A percentile compares a stretch with the other conserved stretches of the same genome.
Evolutionary conservation across 306 rosid genomes (phyloP).

Genomic region (Casuarina glauca): DNA sequence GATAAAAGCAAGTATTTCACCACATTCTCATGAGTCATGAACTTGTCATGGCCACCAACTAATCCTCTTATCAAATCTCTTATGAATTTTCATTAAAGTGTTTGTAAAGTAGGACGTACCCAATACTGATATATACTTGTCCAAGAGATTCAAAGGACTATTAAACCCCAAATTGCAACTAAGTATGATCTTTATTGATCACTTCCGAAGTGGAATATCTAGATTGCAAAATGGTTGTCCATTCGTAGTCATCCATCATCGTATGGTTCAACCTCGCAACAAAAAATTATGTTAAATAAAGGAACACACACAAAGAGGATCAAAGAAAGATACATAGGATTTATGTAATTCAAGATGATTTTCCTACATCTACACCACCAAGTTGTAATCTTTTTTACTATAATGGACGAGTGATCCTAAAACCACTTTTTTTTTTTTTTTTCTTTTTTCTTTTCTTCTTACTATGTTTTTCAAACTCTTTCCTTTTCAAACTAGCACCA

Average conservation of each 20-base stretch:
- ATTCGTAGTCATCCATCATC: conserved; percentile 6
- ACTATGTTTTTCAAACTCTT: no score
- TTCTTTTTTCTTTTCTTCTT: no score
- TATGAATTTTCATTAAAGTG: neutral
- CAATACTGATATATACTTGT: neutral
- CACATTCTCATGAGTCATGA: no score
- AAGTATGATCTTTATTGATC: conserved; percentile 5
- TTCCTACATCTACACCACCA: no score
- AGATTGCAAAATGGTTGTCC: conserved; percentile 15
- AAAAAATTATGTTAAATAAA: neutral
- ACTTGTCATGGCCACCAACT: neutral
- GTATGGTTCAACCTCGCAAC: conserved; percentile 27
- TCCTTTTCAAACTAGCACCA: no score
- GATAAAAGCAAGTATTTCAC: no score
- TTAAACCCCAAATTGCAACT: neutral
- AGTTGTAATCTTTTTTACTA: no score
- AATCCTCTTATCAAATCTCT: neutral
- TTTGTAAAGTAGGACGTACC: neutral
- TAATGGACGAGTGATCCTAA: no score
- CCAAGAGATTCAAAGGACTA: conserved; percentile 14
- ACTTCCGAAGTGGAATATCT: neutral
- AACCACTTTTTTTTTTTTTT: no score
- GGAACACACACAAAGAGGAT: neutral
- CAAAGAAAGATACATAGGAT: no score
- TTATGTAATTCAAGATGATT: no score